These are phyloP conservation scores for Sanghuangporus baumii DNA, from an alignment of 1,284 basidiomycete species.

Conservation along the genomic window DNA sequence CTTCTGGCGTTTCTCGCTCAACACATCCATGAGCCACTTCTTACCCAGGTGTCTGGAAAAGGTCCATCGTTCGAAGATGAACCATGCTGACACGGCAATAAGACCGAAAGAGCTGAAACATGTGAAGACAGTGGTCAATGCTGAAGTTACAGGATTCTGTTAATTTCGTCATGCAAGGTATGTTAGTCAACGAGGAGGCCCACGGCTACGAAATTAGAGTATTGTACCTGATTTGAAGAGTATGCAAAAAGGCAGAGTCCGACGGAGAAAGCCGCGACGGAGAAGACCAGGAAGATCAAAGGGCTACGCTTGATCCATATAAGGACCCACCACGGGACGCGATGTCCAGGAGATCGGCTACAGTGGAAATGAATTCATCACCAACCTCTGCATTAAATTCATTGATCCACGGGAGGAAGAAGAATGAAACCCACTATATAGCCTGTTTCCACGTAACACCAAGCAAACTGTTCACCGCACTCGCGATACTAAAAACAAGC, in stretches of 20 bases:
- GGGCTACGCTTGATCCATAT: slow-evolving; percentile 80
- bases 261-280: slow-evolving; percentile 66
- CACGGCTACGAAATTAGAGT: neutral
- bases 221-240: slow-evolving; percentile 50
- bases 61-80: slow-evolving; percentile 68
- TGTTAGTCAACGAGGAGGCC: neutral
- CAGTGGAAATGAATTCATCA: slow-evolving; percentile 2
- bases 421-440: slow-evolving; percentile 55
- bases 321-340: slow-evolving; percentile 75
- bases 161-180: neutral
- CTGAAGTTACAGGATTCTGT: slow-evolving; percentile 56
- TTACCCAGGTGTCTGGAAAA: slow-evolving; percentile 63
- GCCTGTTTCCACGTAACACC: slow-evolving; percentile 74
- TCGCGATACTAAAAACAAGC: slow-evolving; percentile 69
- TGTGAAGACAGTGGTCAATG: slow-evolving; percentile 68
- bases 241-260: slow-evolving; percentile 65
- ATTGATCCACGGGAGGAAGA: neutral
- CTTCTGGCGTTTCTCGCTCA: slow-evolving; percentile 41
- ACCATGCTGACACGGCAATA: slow-evolving; percentile 70
- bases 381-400: neutral
- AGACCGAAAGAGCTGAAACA: slow-evolving; percentile 71
- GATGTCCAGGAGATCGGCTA: slow-evolving; percentile 52
- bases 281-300: slow-evolving; percentile 65
- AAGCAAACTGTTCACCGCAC: slow-evolving; percentile 67
- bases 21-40: slow-evolving; percentile 70